Conservation (phyloP, 768 basidiomycete species). For the Cystoderma amianthinum region DNA sequence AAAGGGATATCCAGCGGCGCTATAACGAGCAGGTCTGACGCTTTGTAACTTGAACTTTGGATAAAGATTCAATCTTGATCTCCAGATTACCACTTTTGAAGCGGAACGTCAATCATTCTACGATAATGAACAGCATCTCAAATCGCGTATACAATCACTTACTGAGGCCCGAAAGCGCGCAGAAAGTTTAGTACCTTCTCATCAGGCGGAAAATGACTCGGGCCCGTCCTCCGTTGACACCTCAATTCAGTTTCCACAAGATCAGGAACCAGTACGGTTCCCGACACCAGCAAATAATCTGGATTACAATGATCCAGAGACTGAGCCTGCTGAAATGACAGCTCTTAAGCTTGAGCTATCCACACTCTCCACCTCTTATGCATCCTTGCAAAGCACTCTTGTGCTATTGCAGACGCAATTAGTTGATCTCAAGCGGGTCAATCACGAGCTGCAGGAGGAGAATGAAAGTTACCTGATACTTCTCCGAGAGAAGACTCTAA, state of each 20-base stretch:
- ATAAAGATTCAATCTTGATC: constrained; percentile 6
- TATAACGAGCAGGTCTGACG: constrained; percentile 80
- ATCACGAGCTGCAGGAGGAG: constrained; percentile 86
- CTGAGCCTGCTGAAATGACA: constrained; percentile 85
- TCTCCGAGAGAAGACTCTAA: constrained; percentile 84
- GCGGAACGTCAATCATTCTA: constrained; percentile 90
- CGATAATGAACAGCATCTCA: constrained; percentile 90
- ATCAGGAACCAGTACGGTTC: constrained; percentile 15
- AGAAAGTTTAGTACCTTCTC: too few species aligned
- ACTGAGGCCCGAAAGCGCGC: constrained; percentile 56
- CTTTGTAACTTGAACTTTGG: constrained; percentile 4
- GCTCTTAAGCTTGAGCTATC: constrained; percentile 78
- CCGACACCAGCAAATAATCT: constrained; percentile 11
- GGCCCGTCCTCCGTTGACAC: too few species aligned
- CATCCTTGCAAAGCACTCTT: constrained; percentile 77
- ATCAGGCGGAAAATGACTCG: too few species aligned
- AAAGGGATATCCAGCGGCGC: constrained; percentile 71
- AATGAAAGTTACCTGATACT: constrained; percentile 97
- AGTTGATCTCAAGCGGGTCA: constrained; percentile 81
- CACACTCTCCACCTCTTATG: constrained; percentile 79
- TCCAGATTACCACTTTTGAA: constrained; percentile 80
- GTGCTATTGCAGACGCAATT: constrained; percentile 82
- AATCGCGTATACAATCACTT: constrained; percentile 82
- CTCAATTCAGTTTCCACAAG: constrained; percentile 21
- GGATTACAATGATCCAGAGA: constrained; percentile 56